These are phyloP conservation scores for Kwoniella dendrophila DNA, from an alignment of 768 basidiomycete genomes.

Conservation along the genomic window DNA sequence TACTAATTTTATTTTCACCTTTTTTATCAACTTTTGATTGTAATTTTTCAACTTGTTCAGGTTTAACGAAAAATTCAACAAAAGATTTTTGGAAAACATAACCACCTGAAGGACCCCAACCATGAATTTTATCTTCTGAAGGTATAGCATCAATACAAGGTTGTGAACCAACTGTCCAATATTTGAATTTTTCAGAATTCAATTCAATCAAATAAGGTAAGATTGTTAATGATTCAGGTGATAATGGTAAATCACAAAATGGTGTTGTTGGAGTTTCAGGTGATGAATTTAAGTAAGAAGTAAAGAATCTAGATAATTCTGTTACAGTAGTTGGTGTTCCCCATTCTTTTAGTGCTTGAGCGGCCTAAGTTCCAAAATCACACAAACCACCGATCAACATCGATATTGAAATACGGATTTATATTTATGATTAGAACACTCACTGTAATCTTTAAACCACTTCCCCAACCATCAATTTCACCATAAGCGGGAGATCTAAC, in stretches of 20 bases:
- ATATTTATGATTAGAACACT: constrained; percentile 29
- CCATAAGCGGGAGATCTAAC: constrained; percentile 56
- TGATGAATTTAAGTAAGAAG: constrained; percentile 71
- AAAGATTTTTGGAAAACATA: constrained; percentile 98
- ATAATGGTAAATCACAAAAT: constrained; percentile 81
- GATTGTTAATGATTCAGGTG: constrained; percentile 78
- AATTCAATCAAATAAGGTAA: constrained; percentile 74
- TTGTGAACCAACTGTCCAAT: constrained; percentile 98
- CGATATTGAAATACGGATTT: too few relatives aligned
- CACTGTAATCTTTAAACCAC: constrained; percentile 55
- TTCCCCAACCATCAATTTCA: constrained; percentile 57
- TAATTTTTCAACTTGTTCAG: constrained; percentile 57
- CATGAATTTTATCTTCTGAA: constrained; percentile 76
- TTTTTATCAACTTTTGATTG: constrained; percentile 62
- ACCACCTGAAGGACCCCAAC: constrained; percentile 90
- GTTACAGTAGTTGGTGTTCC: constrained; percentile 67
- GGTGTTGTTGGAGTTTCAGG: constrained; percentile 76
- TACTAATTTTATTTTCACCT: constrained; percentile 64
- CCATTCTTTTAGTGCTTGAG: constrained; percentile 71
- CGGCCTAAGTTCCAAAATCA: constrained; percentile 59
- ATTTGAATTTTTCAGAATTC: constrained; percentile 65
- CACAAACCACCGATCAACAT: too few relatives aligned
- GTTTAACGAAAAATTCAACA: constrained; percentile 84
- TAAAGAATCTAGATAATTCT: constrained; percentile 78
- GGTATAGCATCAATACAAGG: constrained; percentile 81